Percentiles rank a stretch among this genome's conserved stretches.
Evolutionary conservation across 169 alveolate species (phyloP).

Genomic region (Perkinsus chesapeaki): DNA sequence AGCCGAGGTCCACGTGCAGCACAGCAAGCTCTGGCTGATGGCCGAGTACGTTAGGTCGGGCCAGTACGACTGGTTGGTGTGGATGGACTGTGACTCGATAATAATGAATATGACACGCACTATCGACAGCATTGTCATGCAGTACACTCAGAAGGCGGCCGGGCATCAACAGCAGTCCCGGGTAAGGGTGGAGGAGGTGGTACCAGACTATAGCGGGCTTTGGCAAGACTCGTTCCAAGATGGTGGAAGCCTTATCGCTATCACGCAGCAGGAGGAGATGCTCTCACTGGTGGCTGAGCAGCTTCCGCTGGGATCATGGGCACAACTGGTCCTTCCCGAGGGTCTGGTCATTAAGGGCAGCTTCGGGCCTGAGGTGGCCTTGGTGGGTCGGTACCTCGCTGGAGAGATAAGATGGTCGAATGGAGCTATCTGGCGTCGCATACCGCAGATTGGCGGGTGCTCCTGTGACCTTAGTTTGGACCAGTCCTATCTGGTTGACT

Average conservation of each 20-base stretch:
- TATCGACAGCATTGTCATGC: not conserved
- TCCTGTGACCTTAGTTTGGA: not conserved
- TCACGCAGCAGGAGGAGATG: not conserved
- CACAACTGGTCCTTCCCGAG: not conserved
- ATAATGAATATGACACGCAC: constrained; percentile 6
- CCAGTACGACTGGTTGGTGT: constrained; percentile 8
- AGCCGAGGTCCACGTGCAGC: constrained; percentile 1
- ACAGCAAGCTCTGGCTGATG: not conserved
- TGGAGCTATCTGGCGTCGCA: constrained; percentile 6
- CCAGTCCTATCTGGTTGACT: not conserved
- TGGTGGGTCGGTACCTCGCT: not conserved
- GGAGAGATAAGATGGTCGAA: not conserved
- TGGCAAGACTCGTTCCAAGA: not conserved
- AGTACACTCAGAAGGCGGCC: not conserved
- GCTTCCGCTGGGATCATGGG: not conserved
- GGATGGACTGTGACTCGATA: constrained; percentile 1
- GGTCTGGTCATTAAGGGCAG: not conserved
- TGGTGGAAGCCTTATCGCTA: not conserved
- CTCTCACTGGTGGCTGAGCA: not conserved
- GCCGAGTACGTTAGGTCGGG: constrained; percentile 5
- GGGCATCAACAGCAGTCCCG: too few species aligned
- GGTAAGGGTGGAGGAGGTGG: not conserved
- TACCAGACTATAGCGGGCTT: not conserved
- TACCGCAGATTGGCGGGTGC: not conserved
- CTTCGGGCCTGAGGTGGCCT: not conserved